Conservation (phyloP, 2,329 filamentous ascomycete genomes). For the Sporothrix sp. region DNA sequence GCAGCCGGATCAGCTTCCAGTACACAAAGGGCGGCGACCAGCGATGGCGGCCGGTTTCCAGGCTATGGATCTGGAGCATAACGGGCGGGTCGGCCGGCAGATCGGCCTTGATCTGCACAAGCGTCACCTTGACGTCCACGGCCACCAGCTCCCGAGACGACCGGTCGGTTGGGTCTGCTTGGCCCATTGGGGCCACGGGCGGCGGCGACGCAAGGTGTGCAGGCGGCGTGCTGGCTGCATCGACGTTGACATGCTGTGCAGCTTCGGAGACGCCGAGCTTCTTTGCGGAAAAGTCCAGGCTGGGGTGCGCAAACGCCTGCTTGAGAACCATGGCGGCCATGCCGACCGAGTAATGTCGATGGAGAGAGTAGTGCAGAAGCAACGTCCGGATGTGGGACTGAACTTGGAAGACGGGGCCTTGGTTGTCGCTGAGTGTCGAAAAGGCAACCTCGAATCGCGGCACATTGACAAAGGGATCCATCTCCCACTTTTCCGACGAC, state of each 20-base stretch:
- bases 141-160: conserved; percentile 57
- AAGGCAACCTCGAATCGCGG: conserved; percentile 82
- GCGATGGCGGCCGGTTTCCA: conserved; percentile 76
- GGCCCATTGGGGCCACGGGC: not conserved
- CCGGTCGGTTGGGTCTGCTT: not conserved
- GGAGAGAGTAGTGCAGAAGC: conserved; percentile 81
- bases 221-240: not conserved
- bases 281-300: conserved; percentile 28
- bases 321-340: conserved; percentile 69
- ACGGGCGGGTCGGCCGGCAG: conserved; percentile 84
- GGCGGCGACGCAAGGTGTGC: not conserved
- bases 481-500: conserved; percentile 70
- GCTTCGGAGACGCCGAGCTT: conserved; percentile 3
- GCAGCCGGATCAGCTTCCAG: conserved; percentile 70
- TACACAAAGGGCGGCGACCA: conserved; percentile 78
- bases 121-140: conserved; percentile 68
- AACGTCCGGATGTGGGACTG: conserved; percentile 73
- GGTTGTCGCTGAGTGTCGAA: conserved; percentile 73
- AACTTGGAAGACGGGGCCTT: conserved; percentile 80
- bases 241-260: too few species aligned
- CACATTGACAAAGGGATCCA: conserved; percentile 75
- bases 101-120: conserved; percentile 79
- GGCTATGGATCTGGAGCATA: conserved; percentile 77
- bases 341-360: conserved; percentile 81
- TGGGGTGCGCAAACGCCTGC: conserved; percentile 54